Evolutionary conservation across 345 rosid species (phyloP), one percentile per base, ranked within the genome.

Genomic region (Capsella bursapastoris): DNA sequence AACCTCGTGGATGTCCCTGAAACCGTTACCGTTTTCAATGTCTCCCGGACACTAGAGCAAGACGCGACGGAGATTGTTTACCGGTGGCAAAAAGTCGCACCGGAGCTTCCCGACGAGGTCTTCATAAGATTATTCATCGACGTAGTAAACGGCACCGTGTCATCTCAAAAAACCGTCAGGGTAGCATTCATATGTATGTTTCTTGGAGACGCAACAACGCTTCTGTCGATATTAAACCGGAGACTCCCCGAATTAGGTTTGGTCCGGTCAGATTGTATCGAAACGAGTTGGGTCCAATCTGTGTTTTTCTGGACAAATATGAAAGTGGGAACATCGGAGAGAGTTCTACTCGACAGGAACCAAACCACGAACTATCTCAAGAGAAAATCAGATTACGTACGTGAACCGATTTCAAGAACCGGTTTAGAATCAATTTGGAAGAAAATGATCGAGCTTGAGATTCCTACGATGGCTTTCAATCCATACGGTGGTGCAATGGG

Each of bases 401-500:
- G 74, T 18, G 31, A 76, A 59, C 85, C 82, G 4, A 86, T 87
- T 55, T 70, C 92, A 0, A 86, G 52, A 70, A 57, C 59, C 16
- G 82, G 70, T 55, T 71, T 85, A 44, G 81, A 90, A 40, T 29
- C 57, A 6, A 76, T 87, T 1, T 90, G 87, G 87, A 80, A 78
- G 73, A 79, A 65, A 64, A 72, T 89, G 68, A 76, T 77, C 18
- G 78, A 83, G 31, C 61, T 78, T 32, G 82, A 73, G 25, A 64
- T 66, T 1, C 66, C 71, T 0, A 53, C 34, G 0, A 5, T 85
- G 76, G 13, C 62, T 28, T 81, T 87, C 50, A 86, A 80, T 58
- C 86, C 96, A 0, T 86, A 90, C 32, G 96, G 96, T 0, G 89
- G 96, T 0, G 77, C 27, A 49, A 88, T 90, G 96, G 57, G 40